Base-by-base conservation (phyloP, 495 filamentous ascomycete species). In the Podospora pseudopauciseta region DNA sequence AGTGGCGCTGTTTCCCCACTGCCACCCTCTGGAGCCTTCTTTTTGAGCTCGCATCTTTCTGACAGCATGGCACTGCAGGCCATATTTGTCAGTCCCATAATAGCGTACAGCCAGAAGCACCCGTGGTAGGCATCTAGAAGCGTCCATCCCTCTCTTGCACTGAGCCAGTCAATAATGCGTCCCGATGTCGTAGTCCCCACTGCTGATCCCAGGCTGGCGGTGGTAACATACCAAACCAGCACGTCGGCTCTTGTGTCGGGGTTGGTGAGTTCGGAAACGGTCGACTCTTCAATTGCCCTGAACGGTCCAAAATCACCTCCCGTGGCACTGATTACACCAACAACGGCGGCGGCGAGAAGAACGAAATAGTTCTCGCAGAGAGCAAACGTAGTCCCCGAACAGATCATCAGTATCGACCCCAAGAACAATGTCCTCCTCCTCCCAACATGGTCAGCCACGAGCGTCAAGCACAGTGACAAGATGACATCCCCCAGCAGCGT, bases 261-360 rank as follows among this genome's bases (percentile, higher is more conserved):
- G 0, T 80, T 80, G 0, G 89, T 91, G 34, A 96, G 81, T 72
- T 95, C 91, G 4, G 90, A 86, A 0, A 94, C 77, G 0, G 88
- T 90, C 15, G 89, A 91, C 77, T 96, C 92, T 73, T 97, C 93
- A 18, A 96, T 87, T 16, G 93, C 92, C 28, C 90, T 84, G 77
- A 96, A 96, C 2, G 92, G 92, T 0, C 91, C 91, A 60, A 93
- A 92, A 68, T 94, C 91, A 66, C 90, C 91, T 3, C 91, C 91
- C 69, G 78, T 84, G 3, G 92, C 91, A 77, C 89, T 93, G 55
- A 96, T 91, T 9, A 96, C 91, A 6, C 93, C 93, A 23, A 96
- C 75, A 19, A 96, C 85, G 0, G 91, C 91, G 0, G 92, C 93
- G 1, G 79, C 72, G 7, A 97, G 81, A 28, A 96, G 77, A 2